These are phyloP conservation scores for Penicillium expansum DNA, from an alignment of 2,329 filamentous ascomycete species.

Conservation along the genomic window DNA sequence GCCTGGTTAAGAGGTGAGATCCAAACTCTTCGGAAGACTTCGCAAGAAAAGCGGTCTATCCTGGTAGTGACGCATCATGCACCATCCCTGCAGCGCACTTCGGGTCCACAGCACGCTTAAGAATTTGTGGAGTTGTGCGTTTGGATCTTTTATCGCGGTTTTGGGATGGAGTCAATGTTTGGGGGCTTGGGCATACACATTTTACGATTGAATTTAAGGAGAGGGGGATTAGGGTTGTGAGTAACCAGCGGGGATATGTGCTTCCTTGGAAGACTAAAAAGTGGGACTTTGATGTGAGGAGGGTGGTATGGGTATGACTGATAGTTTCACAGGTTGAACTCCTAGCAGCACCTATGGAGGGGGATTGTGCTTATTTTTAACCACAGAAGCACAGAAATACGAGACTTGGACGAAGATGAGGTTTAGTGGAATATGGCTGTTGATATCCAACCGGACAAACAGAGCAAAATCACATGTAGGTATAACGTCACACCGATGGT, in stretches of 20 bases:
- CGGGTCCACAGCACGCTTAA: constrained; percentile 49
- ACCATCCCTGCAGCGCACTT: constrained; percentile 50
- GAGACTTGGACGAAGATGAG: neutral
- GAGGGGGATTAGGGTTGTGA: constrained; percentile 37
- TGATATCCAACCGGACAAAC: neutral
- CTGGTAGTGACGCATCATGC: constrained; percentile 59
- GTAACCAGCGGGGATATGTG: constrained; percentile 47
- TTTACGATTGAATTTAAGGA: constrained; percentile 43
- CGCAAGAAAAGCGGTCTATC: constrained; percentile 24
- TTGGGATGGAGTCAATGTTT: constrained; percentile 34
- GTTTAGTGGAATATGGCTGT: neutral
- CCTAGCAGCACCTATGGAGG: neutral
- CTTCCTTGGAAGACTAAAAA: constrained; percentile 21
- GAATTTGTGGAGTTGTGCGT: constrained; percentile 52
- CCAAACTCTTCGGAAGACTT: constrained; percentile 13
- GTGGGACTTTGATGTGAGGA: too few relatives aligned
- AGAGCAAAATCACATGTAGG: neutral
- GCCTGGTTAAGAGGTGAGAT: constrained; percentile 51
- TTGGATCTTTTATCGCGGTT: constrained; percentile 47
- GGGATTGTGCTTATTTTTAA: neutral
- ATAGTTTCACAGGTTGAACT: neutral
- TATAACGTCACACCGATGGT: neutral
- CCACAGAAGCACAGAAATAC: neutral
- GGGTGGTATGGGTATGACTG: neutral
- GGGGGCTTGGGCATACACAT: constrained; percentile 50